Evolutionary conservation across 2,329 filamentous ascomycete genomes (phyloP).

Genomic region (Zasmidium angulare): DNA sequence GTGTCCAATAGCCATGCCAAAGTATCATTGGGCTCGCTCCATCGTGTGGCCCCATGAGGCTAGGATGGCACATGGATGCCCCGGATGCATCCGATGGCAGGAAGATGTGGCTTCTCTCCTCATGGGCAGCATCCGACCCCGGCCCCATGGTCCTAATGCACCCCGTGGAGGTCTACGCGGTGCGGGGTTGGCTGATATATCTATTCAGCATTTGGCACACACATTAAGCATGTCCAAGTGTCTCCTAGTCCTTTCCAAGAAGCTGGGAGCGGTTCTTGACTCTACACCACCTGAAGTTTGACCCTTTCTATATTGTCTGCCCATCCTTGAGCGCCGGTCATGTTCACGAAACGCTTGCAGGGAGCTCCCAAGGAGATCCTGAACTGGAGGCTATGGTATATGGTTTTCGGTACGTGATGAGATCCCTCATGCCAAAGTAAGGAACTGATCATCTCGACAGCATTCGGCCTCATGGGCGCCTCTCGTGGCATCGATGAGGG

Average conservation of each 20-base stretch:
- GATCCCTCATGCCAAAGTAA: not conserved
- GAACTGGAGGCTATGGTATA: constrained; percentile 76
- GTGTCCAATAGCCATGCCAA: not conserved
- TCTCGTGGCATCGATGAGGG: constrained; percentile 75
- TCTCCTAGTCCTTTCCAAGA: not conserved
- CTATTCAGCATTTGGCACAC: not conserved
- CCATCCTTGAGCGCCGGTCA: not conserved
- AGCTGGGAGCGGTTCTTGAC: not conserved
- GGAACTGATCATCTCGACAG: constrained; percentile 2
- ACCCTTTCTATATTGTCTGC: no score
- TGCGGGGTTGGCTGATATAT: not conserved
- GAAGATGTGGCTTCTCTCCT: not conserved
- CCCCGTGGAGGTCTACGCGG: not conserved
- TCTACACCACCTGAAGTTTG: no score
- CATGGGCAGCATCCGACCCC: not conserved
- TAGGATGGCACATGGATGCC: not conserved
- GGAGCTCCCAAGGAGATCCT: constrained; percentile 65
- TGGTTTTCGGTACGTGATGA: constrained; percentile 51
- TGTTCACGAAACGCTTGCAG: not conserved
- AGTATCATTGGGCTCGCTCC: not conserved
- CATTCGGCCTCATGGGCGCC: constrained; percentile 61
- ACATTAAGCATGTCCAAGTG: not conserved
- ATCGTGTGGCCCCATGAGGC: not conserved
- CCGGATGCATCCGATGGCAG: not conserved
- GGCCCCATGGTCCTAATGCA: not conserved